Conservation (phyloP, 1,139 yeast genomes). For the Lodderomyces margitis region DNA sequence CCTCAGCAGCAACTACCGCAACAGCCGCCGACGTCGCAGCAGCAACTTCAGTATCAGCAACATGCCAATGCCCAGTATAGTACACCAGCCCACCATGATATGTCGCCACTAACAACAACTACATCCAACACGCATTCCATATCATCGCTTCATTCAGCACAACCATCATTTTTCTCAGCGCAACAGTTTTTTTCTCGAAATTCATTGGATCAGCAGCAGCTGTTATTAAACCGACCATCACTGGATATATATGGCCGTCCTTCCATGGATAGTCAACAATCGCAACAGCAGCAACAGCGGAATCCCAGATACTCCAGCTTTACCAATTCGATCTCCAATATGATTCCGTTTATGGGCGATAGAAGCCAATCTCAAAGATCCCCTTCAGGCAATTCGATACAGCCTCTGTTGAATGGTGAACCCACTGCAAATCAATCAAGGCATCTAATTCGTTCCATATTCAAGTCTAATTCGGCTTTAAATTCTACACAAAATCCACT, state of each 20-base stretch:
- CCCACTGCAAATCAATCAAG: conserved; percentile 24
- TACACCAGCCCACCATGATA: conserved; percentile 21
- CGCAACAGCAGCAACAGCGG: conserved; percentile 18
- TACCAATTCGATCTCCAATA: conserved; percentile 39
- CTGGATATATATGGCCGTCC: conserved; percentile 27
- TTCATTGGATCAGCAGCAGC: conserved; percentile 34
- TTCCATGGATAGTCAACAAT: conserved; percentile 20
- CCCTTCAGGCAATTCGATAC: conserved; percentile 14
- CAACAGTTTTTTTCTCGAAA: conserved; percentile 41
- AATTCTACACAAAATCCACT: conserved; percentile 1
- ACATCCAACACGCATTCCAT: conserved; percentile 46
- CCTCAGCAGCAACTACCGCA: conserved; percentile 8
- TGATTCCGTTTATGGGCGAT: conserved; percentile 47
- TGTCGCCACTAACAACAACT: conserved; percentile 47
- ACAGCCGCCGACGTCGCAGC: conserved; percentile 2
- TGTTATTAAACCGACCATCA: conserved; percentile 32
- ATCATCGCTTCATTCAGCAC: conserved; percentile 42
- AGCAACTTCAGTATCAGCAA: conserved; percentile 3
- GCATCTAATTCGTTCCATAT: conserved; percentile 43
- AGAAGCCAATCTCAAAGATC: conserved; percentile 25
- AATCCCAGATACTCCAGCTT: conserved; percentile 33
- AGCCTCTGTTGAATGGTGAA: conserved; percentile 6
- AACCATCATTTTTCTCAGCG: conserved; percentile 47
- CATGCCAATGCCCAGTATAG: conserved; percentile 6
- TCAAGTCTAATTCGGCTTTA: conserved; percentile 21